phyloP scores from a whole-genome alignment of 768 basidiomycete species.

The Macrolepiota fuliginosa region DNA sequence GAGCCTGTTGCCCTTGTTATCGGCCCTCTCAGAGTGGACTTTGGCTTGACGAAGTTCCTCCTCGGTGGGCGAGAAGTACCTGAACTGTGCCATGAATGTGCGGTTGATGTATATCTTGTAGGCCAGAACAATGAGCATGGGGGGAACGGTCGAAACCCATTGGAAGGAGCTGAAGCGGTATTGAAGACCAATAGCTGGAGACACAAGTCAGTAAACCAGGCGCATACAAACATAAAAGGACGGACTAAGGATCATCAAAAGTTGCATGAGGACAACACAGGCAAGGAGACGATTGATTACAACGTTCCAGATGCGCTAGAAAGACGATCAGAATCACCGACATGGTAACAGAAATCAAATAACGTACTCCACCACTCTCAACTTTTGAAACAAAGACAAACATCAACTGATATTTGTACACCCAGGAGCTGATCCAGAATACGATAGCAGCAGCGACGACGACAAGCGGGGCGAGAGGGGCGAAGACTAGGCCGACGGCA shows the following conservation, averaged over 20 bases:
- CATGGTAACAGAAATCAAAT: background rate
- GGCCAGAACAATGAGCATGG: conserved; percentile 68
- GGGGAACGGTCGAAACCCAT: conserved; percentile 86
- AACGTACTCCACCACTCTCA: conserved; percentile 88
- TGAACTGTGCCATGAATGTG: conserved; percentile 65
- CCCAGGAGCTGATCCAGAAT: conserved; percentile 84
- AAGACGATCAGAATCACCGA: conserved; percentile 3
- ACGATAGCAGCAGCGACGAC: conserved; percentile 78
- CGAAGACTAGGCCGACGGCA: conserved; percentile 93
- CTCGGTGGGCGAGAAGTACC: conserved; percentile 81
- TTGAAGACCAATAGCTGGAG: conserved; percentile 80
- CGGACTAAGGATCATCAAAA: conserved; percentile 84
- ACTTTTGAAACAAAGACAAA: conserved; percentile 88
- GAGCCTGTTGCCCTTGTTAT: conserved; percentile 69
- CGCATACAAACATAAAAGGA: conserved; percentile 11
- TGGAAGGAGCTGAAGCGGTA: conserved; percentile 68
- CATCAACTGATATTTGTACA: conserved; percentile 97
- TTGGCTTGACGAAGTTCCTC: conserved; percentile 72
- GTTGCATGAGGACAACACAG: conserved; percentile 83
- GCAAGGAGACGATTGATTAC: conserved; percentile 84
- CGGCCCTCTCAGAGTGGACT: conserved; percentile 75
- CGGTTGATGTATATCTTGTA: conserved; percentile 87
- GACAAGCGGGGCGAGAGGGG: conserved; percentile 91
- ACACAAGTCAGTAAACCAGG: conserved; percentile 12
- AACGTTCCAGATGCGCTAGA: conserved; percentile 90